A percentile compares a stretch with the other conserved stretches of the same genome.
Evolutionary conservation across 2,329 filamentous ascomycete genomes (phyloP).

Genomic region (Calonectria pseudoturangicola): DNA sequence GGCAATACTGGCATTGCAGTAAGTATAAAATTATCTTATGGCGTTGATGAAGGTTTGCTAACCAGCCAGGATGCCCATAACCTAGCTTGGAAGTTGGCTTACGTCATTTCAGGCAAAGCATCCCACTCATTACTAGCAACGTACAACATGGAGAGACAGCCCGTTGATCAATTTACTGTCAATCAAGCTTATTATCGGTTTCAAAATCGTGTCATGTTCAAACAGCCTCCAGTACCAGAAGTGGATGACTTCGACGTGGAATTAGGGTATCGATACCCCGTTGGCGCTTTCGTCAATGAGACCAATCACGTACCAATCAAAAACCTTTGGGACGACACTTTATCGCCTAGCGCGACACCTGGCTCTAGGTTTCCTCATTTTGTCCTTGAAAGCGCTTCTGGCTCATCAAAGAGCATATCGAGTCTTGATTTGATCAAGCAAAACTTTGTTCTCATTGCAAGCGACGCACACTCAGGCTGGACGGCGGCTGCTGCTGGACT

Average conservation of each 20-base stretch:
- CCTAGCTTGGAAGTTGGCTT: constrained; percentile 20
- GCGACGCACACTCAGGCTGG: neutral
- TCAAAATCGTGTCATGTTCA: constrained; percentile 18
- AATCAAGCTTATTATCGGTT: constrained; percentile 20
- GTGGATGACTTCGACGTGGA: constrained; percentile 11
- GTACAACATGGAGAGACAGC: constrained; percentile 14
- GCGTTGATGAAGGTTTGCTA: neutral
- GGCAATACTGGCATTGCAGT: constrained; percentile 25
- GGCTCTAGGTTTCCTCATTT: constrained; percentile 24
- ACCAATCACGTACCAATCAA: neutral
- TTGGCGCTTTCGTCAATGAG: constrained; percentile 1
- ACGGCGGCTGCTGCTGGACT: neutral
- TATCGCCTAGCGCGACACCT: neutral
- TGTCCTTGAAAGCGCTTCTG: neutral
- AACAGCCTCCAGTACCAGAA: constrained; percentile 4
- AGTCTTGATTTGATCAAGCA: constrained; percentile 15
- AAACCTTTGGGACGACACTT: neutral
- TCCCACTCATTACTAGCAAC: neutral
- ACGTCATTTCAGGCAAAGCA: constrained; percentile 19
- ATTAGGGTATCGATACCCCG: constrained; percentile 8
- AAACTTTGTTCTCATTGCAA: constrained; percentile 16
- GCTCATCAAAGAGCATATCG: neutral
- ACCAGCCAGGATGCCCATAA: constrained; percentile 12
- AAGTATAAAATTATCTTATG: neutral
- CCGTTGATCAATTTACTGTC: constrained; percentile 21